Evolutionary conservation across 768 basidiomycete species (phyloP), one percentile per base, ranked within the genome.

Genomic region (Hysterangium stoloniferum): DNA sequence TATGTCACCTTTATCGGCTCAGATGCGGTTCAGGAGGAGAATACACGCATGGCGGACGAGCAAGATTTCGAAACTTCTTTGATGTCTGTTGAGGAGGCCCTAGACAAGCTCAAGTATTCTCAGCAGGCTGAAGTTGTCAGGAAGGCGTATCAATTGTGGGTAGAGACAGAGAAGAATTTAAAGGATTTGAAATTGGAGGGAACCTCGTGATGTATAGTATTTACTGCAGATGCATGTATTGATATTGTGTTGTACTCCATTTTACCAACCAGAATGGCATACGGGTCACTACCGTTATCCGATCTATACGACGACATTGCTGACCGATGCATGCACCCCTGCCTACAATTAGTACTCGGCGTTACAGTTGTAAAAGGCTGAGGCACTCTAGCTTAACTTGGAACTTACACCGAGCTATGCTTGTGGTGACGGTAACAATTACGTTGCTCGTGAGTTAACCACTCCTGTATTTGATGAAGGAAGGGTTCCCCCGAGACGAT

Each of bases 11-110:
- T 71, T 58, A 79, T 82, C 33, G 54, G 68, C 0, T 71, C 64
- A 5, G 70, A 77, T 52, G 78, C 79, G 33, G 78, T 71, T 4
- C 68, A 64, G 12, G 68, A 78, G 19, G 56, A 61, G 28, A 70
- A 71, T 13, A 82, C 80, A 11, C 74, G 76, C 6, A 82, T 80
- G 79, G 62, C 72, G 0, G 70, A 82, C 57, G 82, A 83, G 58
- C 61, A 71, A 54, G 59, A 68, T 43, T 84, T 72, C 59, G 55
- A 62, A 33, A 67, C 73, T 11, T 62, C 71, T 51, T 59, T 82
- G 11, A 40, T 78, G 3, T 47, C 63, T 1, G 59, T 66, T n/a
- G 68, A 76, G 0, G 69, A 76, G n/a, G 81, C 78, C 13, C 19
- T 45, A 13, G 13, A 25, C 6, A 3, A 31, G 19, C 17, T 25